Percentiles rank a stretch among this genome's conserved stretches.
Conservation (phyloP, 306 rosid genomes). For the Prunus mongolica region DNA sequence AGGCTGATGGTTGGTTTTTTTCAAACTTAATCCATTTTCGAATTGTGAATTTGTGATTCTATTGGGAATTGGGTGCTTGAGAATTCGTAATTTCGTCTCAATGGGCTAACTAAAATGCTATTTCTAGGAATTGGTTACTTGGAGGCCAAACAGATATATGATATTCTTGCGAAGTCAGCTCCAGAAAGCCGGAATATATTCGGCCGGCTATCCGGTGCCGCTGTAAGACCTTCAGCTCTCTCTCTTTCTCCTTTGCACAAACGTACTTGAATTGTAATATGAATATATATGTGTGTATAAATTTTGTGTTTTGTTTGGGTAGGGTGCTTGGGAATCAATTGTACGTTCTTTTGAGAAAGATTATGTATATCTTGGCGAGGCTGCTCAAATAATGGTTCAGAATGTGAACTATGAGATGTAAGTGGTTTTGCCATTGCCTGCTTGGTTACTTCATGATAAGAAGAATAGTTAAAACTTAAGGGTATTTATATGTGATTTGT, state of each 20-base stretch:
- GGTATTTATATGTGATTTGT: constrained; percentile 5
- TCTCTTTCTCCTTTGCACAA: background rate
- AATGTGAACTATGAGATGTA: constrained; percentile 95
- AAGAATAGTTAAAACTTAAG: background rate
- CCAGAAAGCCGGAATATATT: constrained; percentile 85
- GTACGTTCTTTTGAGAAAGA: constrained; percentile 75
- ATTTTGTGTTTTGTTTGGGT: constrained; percentile 11
- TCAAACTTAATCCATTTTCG: background rate
- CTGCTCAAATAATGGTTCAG: constrained; percentile 78
- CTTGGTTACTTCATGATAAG: background rate
- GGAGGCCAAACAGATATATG: constrained; percentile 75
- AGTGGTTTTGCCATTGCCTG: constrained; percentile 26
- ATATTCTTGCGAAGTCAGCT: constrained; percentile 61
- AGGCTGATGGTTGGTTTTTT: constrained; percentile 51
- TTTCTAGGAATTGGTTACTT: constrained; percentile 73
- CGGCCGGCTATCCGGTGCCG: constrained; percentile 84
- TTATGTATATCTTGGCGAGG: constrained; percentile 89
- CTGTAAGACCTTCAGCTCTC: constrained; percentile 48
- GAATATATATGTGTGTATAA: background rate
- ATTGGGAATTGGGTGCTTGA: background rate
- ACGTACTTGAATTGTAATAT: background rate
- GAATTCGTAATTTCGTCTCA: background rate
- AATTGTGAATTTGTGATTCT: background rate
- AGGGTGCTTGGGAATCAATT: constrained; percentile 92
- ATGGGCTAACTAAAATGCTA: constrained; percentile 14